Base-by-base conservation (phyloP, 2,329 filamentous ascomycete genomes). In the Ophiostoma ulmi region DNA sequence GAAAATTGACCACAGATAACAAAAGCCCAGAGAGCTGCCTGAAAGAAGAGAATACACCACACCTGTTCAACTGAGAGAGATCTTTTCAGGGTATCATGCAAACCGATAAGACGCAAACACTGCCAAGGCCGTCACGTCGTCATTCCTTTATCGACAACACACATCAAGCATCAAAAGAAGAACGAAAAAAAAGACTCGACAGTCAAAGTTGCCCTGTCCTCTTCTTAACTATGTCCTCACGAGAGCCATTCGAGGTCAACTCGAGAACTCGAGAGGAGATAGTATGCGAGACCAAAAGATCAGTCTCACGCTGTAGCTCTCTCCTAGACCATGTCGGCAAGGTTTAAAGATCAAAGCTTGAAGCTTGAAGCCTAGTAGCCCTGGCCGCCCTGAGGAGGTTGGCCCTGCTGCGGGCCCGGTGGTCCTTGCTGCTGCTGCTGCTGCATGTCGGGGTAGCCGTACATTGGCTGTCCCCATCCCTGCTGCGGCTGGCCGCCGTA, bases 391-490 rank as follows among this genome's bases (percentile, higher is more conserved):
- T 76, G 78, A 14, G 78, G 79, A 58, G 55, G 81, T 66, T 78
- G 79, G 61, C 78, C 80, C 71, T 78, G 78, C 67, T 78, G 78
- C 72, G 77, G 80, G 72, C 80, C 80, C 71, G 79, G 81, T 73
- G 80, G 80, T 64, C 79, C 79, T 67, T 79, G 70, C 55, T 73
- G 72, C 63, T 75, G 74, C 1, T 81, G 80, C 72, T 81, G 80
- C 74, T 74, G 75, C 31, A 76, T 83, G 73, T 85, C 82, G 26
- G 79, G 77, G 74, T 87, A 86, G 68, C 80, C 82, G 73, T 85
- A 86, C 58, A 72, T 39, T 4, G 72, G 72, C 55, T 73, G 73
- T 1, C 41, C 70, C 76, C 76, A 83, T 26, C 65, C 79, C 73
- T 81, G 78, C 38, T 74, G 72, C 5, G 79, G 81, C 38, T 80